These are phyloP conservation scores for Boletus subparvulus DNA, from an alignment of 768 basidiomycete species.

Conservation along the genomic window DNA sequence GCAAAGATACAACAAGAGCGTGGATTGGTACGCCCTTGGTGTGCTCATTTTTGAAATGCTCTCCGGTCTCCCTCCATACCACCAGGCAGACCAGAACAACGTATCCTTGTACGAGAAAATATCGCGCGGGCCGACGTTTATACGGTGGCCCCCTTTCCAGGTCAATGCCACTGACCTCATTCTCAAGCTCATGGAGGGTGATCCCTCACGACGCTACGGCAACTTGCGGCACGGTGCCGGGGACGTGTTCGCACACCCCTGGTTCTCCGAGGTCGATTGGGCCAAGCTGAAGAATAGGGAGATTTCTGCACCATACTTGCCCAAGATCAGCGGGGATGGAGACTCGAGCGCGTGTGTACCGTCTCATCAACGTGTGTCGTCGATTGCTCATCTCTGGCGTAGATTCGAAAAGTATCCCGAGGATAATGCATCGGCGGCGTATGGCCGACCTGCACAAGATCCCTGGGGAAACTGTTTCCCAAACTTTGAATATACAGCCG, in stretches of 20 bases:
- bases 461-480: slow-evolving; percentile 69
- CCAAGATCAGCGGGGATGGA: slow-evolving; percentile 87
- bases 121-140: slow-evolving; percentile 64
- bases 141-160: slow-evolving; percentile 80
- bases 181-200: slow-evolving; percentile 83
- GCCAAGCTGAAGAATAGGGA: slow-evolving; percentile 73
- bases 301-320: slow-evolving; percentile 94
- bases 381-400: not conserved
- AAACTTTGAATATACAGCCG: slow-evolving; percentile 64
- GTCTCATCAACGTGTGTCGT: not conserved
- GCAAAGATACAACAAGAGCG: slow-evolving; percentile 90
- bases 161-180: slow-evolving; percentile 85
- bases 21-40: slow-evolving; percentile 98
- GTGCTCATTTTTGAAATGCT: slow-evolving; percentile 98
- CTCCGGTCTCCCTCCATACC: slow-evolving; percentile 93
- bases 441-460: slow-evolving; percentile 60
- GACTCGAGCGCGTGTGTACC: slow-evolving; percentile 87
- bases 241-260: slow-evolving; percentile 90
- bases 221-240: slow-evolving; percentile 85
- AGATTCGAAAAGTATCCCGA: slow-evolving; percentile 83
- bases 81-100: slow-evolving; percentile 81
- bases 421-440: slow-evolving; percentile 59
- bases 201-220: slow-evolving; percentile 86
- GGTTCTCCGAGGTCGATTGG: slow-evolving; percentile 97
- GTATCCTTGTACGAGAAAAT: slow-evolving; percentile 92